Evolutionary conservation across 352 stramenopile species (phyloP), one percentile per base, ranked within the genome.

Genomic region (Aphanomyces euteiches): DNA sequence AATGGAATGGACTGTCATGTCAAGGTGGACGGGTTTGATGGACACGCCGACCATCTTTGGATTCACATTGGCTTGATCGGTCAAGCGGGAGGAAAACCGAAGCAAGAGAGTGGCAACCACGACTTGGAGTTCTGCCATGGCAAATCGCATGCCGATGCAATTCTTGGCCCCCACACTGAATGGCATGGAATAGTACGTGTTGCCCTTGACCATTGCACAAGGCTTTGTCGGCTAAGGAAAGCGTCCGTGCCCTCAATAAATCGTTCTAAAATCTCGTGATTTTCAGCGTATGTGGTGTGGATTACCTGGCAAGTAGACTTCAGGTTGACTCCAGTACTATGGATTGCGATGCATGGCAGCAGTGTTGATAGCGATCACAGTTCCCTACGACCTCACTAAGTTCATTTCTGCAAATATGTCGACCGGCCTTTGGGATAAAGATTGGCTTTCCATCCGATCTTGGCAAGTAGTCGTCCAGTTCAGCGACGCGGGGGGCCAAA

Each of bases 321-420:
- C 59, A 28, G 59, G 43, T 7, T n/a, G 39, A 17, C n/a, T 67
- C 59, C 59, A 67, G 21, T 67, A 67, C 41, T 5, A 6, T 19
- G 59, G 59, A 36, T 67, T 67, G 59, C 59, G 59, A 56, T 70
- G 64, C 47, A 70, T 5, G 3, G 53, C 64, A 8, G 47, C 64
- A 17, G 37, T 61, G 39, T 70, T 70, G 45, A 61, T 50, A 15
- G 43, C 45, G 37, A 70, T 61, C 37, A 50, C 48, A n/a, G 64
- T 70, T 17, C 64, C 64, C 64, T 70, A 70, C 6, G 28, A 7
- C 13, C 13, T 45, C 43, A 28, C 2, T n/a, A 50, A 1, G 2
- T 2, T n/a, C 43, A 50, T 1, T 2, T n/a, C 10, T 12, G 43
- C 43, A 12, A 2, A 28, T 50, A n/a, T 50, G 1, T 50, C 43